Base-by-base conservation (phyloP, 306 rosid genomes). In the Prunus mume region DNA sequence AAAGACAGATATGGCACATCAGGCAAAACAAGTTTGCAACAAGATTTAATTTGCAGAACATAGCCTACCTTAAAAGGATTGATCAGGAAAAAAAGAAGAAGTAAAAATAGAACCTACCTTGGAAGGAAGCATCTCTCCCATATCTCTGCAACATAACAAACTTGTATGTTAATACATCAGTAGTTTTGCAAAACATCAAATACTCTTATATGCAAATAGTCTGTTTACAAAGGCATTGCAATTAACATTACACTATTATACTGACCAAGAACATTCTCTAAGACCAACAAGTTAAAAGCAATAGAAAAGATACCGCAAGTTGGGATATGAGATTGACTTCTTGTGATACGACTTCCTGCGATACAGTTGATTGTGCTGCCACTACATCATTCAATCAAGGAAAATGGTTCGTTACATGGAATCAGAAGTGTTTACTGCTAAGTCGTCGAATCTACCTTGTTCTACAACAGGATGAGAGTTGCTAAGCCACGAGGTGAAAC, bases 121-220 rank as follows among this genome's bases (percentile, higher is more conserved):
- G 97, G 87, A 91, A 91, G 73, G 95, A 85, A 82, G 93, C 82
- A 83, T 93, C 96, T 80, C 85, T 91, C 91, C 88, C 86, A 74
- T 88, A 91, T 78, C 80, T 84, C 98, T 89, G 93, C 85, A 73
- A 65, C 78, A 79, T 75, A 80, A 75, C 19, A 77, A 74, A 68
- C 70, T 15, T 50, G 28, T 75, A 38, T 38, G 74, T 72, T 65
- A 20, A 73, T 60, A 38, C 43, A 6, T 38, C 55, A 12, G 5
- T 60, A 52, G 20, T 34, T 14, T 7, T 11, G 43, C n/a, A 41
- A 12, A 5, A 25, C 12, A 52, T 34, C 68, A 81, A 66, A 61
- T 46, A 63, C 71, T 22, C 56, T 73, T 38, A 61, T 68, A n/a
- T 71, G 46, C 66, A 76, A 79, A 73, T 65, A 32, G 65, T 75